Base-by-base conservation (phyloP, 768 basidiomycete species). In the Tulasnella sp. region DNA sequence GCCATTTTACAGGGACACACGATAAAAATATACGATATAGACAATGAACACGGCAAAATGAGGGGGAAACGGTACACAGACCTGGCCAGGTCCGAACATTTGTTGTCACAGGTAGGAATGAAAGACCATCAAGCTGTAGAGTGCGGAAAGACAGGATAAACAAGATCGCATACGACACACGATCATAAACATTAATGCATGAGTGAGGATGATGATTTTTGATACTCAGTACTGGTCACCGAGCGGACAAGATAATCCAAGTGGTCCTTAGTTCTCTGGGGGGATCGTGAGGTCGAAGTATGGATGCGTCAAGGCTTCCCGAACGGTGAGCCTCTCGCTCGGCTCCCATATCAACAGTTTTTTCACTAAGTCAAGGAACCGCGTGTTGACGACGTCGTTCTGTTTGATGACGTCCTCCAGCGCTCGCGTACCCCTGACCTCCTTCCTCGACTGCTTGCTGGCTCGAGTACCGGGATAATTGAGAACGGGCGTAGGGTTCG, bases 321-420 rank as follows among this genome's bases (percentile, higher is more conserved):
- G 90, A 73, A 98, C 97, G 50, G 93, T 92, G 83, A 97, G 93
- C 85, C 97, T 92, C 83, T 94, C 92, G 2, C 90, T 90, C 46
- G 97, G 96, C 86, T 98, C 97, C 85, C 97, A 98, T 76, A 92
- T 92, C 69, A 98, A 90, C 82, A 98, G 89, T 85, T 91, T 92
- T 85, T 91, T 91, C 82, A 98, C 95, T 46, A 98, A 91, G 85
- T 97, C 93, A 85, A 95, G 87, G 88, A 98, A 98, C 79, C 93
- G 92, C 80, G 89, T 89, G 84, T 95, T 96, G 83, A 92, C 88
- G 74, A 88, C 87, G 84, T 96, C 94, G 28, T 87, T 91, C 41
- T 92, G 92, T 75, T 91, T 91, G 83, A 97, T 96, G 83, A 97
- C 93, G 81, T 96, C 95, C 94, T 90, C 87, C 50, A 98, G 87